phyloP scores from a whole-genome alignment of 1,284 basidiomycete genomes.

The Earliella scabrosa region DNA sequence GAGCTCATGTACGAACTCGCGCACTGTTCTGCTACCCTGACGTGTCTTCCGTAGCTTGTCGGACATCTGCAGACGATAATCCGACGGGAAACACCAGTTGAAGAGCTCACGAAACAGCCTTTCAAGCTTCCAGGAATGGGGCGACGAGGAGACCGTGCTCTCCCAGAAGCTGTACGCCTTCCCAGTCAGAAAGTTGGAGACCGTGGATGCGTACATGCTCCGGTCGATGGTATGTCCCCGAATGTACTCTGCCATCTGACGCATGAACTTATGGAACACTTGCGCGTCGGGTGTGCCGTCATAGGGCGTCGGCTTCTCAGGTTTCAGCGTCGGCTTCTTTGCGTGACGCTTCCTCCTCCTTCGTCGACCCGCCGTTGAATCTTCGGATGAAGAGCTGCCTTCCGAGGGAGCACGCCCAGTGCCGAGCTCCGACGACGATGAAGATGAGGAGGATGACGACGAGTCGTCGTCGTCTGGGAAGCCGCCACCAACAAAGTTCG shows the following conservation, averaged over 20 bases:
- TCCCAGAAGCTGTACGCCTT: conserved; percentile 46
- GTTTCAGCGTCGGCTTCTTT: conserved; percentile 15
- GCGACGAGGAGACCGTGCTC: conserved; percentile 33
- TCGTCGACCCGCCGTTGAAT: background rate
- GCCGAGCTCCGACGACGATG: background rate
- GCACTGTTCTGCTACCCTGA: conserved; percentile 23
- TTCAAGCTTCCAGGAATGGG: conserved; percentile 24
- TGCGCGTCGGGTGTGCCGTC: conserved; percentile 16
- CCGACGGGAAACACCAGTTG: conserved; percentile 47
- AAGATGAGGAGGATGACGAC: background rate
- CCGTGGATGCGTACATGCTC: background rate
- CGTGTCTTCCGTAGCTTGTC: conserved; percentile 14
- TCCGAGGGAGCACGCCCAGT: background rate
- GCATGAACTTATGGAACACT: conserved; percentile 24
- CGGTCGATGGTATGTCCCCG: conserved; percentile 1
- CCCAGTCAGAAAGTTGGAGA: conserved; percentile 33
- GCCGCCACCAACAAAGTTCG: background rate
- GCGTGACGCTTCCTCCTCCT: background rate
- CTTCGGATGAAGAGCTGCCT: background rate
- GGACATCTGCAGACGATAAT: conserved; percentile 34
- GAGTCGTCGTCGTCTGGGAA: background rate
- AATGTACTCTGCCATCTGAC: conserved; percentile 12
- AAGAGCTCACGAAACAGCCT: conserved; percentile 43
- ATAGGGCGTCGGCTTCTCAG: conserved; percentile 19
- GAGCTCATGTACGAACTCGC: conserved; percentile 37